Evolutionary conservation across 768 basidiomycete genomes (phyloP).

Genomic region (Pulveroboletus sp.): DNA sequence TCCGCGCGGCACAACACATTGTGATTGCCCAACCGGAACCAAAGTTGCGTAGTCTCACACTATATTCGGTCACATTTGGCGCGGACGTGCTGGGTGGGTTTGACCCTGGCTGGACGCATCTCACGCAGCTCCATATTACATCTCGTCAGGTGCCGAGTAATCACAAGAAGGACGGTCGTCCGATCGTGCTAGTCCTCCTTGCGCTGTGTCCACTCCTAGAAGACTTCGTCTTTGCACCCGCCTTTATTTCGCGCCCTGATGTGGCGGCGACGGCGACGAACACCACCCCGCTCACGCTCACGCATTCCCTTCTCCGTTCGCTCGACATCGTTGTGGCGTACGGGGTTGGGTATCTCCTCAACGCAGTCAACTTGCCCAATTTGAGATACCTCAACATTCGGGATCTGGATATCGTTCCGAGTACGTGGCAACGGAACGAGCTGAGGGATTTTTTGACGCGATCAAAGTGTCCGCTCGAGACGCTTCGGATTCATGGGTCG

Average conservation of each 20-base stretch:
- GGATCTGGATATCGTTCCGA: constrained; percentile 17
- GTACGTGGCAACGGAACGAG: constrained; percentile 8
- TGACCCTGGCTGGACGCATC: constrained; percentile 14
- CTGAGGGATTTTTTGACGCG: constrained; percentile 18
- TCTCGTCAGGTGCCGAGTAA: background rate
- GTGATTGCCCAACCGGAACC: constrained; percentile 3
- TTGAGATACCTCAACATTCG: constrained; percentile 7
- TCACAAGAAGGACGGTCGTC: background rate
- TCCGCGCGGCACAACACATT: constrained; percentile 5
- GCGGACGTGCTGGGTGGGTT: constrained; percentile 4
- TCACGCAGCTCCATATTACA: constrained; percentile 10
- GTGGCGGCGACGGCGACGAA: background rate
- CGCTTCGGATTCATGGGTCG: constrained; percentile 10
- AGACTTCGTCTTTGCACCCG: constrained; percentile 3
- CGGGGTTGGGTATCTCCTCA: constrained; percentile 4
- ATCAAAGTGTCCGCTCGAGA: constrained; percentile 20
- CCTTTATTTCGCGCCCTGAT: constrained; percentile 1
- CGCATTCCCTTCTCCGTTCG: constrained; percentile 8
- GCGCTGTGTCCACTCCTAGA: constrained; percentile 18
- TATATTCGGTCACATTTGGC: constrained; percentile 1
- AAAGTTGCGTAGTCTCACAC: constrained; percentile 12
- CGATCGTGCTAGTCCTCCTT: constrained; percentile 12
- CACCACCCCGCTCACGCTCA: background rate
- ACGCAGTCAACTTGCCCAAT: constrained; percentile 13
- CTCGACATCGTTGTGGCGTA: constrained; percentile 9